phyloP scores from a whole-genome alignment of 2,329 filamentous ascomycete species.

The Hypomyces rosellus region DNA sequence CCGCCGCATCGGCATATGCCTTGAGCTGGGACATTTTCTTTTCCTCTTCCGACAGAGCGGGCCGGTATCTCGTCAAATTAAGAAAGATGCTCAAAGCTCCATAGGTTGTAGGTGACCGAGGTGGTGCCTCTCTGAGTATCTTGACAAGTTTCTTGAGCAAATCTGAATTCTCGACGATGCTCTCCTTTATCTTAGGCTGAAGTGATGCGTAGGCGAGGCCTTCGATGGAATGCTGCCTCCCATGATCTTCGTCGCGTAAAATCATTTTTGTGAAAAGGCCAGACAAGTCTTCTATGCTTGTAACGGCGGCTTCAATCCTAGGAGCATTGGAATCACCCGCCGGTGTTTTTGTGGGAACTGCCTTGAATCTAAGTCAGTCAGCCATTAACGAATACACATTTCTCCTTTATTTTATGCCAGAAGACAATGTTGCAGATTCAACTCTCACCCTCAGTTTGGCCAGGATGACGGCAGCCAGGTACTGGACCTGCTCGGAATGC shows the following conservation, averaged over 20 bases:
- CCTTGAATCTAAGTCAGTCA: slow-evolving; percentile 50
- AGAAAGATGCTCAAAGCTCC: slow-evolving; percentile 79
- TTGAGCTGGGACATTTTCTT: slow-evolving; percentile 89
- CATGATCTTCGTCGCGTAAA: slow-evolving; percentile 48
- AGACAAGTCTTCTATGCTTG: slow-evolving; percentile 60
- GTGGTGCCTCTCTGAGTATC: slow-evolving; percentile 50
- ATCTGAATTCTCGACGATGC: slow-evolving; percentile 59
- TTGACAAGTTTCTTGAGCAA: slow-evolving; percentile 67
- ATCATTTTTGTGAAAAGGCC: slow-evolving; percentile 62
- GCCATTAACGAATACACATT: slow-evolving; percentile 23
- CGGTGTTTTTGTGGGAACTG: slow-evolving; percentile 41
- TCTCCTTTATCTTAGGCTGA: slow-evolving; percentile 78
- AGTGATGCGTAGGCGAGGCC: slow-evolving; percentile 89
- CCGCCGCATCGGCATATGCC: slow-evolving; percentile 84
- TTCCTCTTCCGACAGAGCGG: slow-evolving; percentile 77
- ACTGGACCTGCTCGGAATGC: slow-evolving; percentile 56
- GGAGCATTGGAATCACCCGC: slow-evolving; percentile 34
- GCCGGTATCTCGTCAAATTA: slow-evolving; percentile 78
- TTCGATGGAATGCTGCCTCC: slow-evolving; percentile 70
- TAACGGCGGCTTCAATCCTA: slow-evolving; percentile 47
- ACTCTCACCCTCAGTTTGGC: slow-evolving; percentile 59
- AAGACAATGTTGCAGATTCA: neutral
- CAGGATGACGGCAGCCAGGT: slow-evolving; percentile 66
- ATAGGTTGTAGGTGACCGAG: slow-evolving; percentile 69
- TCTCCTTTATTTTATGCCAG: neutral